Percentiles rank a stretch among this genome's conserved stretches.
These are phyloP conservation scores for Hypocrella siamensis DNA, from an alignment of 2,329 filamentous ascomycete species.

Conservation along the genomic window DNA sequence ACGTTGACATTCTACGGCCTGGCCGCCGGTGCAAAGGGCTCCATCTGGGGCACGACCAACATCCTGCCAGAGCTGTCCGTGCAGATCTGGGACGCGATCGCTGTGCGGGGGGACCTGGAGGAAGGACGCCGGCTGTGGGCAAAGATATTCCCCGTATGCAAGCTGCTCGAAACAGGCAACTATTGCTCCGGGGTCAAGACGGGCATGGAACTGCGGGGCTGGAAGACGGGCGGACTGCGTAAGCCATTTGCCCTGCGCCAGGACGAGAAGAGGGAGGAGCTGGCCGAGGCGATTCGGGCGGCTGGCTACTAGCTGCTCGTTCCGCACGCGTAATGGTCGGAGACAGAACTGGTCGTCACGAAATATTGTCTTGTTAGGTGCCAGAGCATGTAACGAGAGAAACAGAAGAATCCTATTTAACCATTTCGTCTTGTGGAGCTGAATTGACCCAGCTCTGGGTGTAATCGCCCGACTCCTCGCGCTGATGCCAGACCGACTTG, in stretches of 20 bases:
- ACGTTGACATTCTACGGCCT: slow-evolving; percentile 36
- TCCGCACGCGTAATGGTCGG: no score
- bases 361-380: no score
- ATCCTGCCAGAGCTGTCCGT: slow-evolving; percentile 31
- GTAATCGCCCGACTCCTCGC: slow-evolving; percentile 12
- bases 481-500: slow-evolving; percentile 12
- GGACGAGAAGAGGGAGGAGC: not conserved
- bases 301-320: slow-evolving; percentile 5
- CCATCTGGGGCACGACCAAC: slow-evolving; percentile 34
- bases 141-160: slow-evolving; percentile 33
- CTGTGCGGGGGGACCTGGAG: slow-evolving; percentile 19
- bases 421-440: not conserved
- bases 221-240: slow-evolving; percentile 28
- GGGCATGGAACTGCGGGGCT: slow-evolving; percentile 28
- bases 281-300: slow-evolving; percentile 1
- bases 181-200: slow-evolving; percentile 32
- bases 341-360: no score
- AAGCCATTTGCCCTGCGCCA: slow-evolving; percentile 27
- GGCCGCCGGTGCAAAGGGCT: slow-evolving; percentile 30
- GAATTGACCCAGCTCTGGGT: slow-evolving; percentile 12
- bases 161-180: slow-evolving; percentile 30
- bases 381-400: no score
- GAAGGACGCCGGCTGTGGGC: slow-evolving; percentile 28
- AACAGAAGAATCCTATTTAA: not conserved
- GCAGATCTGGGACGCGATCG: slow-evolving; percentile 29